These are phyloP conservation scores for Entomortierella lignicola DNA, from an alignment of 192 early-diverging fungal genomes.

Conservation along the genomic window DNA sequence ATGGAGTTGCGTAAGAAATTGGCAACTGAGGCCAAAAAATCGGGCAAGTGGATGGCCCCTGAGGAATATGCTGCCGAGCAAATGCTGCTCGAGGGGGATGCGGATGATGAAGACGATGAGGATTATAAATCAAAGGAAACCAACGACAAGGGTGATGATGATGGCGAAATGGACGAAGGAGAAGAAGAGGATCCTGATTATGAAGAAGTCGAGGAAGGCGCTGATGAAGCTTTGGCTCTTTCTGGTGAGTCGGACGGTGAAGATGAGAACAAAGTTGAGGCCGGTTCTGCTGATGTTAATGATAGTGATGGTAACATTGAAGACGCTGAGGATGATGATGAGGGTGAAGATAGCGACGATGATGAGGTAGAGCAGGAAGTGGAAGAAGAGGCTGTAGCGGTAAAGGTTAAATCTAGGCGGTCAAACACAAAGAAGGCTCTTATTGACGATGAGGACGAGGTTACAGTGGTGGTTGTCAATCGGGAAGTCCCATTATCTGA, in stretches of 20 bases:
- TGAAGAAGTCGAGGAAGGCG: not conserved
- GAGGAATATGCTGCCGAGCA: conserved; percentile 39
- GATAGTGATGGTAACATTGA: not conserved
- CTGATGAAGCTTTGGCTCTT: not conserved
- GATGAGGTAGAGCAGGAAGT: conserved; percentile 7
- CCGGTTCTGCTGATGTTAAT: not conserved
- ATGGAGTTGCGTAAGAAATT: conserved; percentile 15
- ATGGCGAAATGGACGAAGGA: conserved; percentile 7
- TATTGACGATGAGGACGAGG: conserved; percentile 26
- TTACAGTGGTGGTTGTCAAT: conserved; percentile 29
- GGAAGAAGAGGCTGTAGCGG: not conserved
- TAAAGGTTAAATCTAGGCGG: not conserved
- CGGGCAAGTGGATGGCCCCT: conserved; percentile 23
- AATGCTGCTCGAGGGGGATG: conserved; percentile 18
- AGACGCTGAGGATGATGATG: not conserved
- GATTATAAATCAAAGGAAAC: not conserved
- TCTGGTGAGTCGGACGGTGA: not conserved
- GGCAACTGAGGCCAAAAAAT: conserved; percentile 28
- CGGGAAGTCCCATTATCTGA: not conserved
- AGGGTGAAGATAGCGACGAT: not conserved
- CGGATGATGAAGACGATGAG: conserved; percentile 5
- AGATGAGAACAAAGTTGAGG: not conserved
- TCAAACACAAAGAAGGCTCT: not conserved
- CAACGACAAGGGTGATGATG: not conserved
- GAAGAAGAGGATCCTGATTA: not conserved